Evolutionary conservation across 495 filamentous ascomycete genomes (phyloP).

Genomic region (Aspergillus diversus): DNA sequence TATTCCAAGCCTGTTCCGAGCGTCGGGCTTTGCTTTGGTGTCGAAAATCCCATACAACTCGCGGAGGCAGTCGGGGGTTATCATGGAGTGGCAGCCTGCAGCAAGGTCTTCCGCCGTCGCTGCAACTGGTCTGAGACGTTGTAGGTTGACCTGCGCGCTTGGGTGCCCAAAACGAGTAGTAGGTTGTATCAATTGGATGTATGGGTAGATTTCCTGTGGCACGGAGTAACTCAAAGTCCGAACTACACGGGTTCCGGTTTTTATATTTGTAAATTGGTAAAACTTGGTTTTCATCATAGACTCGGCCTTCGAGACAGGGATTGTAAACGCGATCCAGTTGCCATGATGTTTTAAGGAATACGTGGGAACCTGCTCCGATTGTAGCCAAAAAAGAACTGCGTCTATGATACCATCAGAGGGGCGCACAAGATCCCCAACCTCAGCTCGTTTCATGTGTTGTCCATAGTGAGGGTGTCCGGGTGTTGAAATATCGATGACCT

Average conservation of each 20-base stretch:
- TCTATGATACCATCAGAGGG: slow-evolving; percentile 47
- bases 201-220: slow-evolving; percentile 48
- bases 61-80: slow-evolving; percentile 63
- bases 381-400: slow-evolving; percentile 54
- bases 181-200: slow-evolving; percentile 58
- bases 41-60: slow-evolving; percentile 62
- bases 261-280: slow-evolving; percentile 48
- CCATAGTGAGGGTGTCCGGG: slow-evolving; percentile 66
- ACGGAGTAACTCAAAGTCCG: slow-evolving; percentile 64
- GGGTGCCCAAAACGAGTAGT: slow-evolving; percentile 57
- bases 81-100: slow-evolving; percentile 47
- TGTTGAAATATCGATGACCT: slow-evolving; percentile 63
- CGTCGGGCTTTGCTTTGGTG: slow-evolving; percentile 38
- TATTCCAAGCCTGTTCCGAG: slow-evolving; percentile 61
- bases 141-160: slow-evolving; percentile 26
- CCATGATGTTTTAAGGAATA: slow-evolving; percentile 49
- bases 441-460: slow-evolving; percentile 62
- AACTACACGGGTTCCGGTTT: slow-evolving; percentile 40
- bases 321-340: slow-evolving; percentile 60
- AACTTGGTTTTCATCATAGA: slow-evolving; percentile 59
- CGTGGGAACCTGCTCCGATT: slow-evolving; percentile 45
- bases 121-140: slow-evolving; percentile 30
- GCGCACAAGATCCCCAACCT: slow-evolving; percentile 53
- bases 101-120: slow-evolving; percentile 30
- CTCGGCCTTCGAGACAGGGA: slow-evolving; percentile 55